Base-by-base conservation (phyloP, 2,329 filamentous ascomycete genomes). In the Orbilia ellipsospora region DNA sequence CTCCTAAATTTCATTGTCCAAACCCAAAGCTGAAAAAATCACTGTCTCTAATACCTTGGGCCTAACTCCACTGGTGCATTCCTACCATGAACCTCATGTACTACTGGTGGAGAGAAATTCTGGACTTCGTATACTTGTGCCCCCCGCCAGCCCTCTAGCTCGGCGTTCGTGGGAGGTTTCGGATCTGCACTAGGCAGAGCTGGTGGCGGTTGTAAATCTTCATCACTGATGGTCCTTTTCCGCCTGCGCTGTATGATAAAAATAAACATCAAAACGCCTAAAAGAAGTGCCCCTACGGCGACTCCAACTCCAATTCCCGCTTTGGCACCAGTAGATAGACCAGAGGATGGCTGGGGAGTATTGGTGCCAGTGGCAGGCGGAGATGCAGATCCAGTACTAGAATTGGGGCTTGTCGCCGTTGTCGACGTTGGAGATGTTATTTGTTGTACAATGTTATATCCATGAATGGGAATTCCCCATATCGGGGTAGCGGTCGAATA, bases 311-410 rank as follows among this genome's bases (percentile, higher is more conserved):
- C 50, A 23, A 52, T 52, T 52, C 50, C 50, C 4, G 50, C 50
- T 12, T 52, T 52, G 26, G 50, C 50, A 8, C 50, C 50, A 52
- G 50, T 23, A 13, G 50, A 52, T 4, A 52, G 50, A 23, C 50
- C 50, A 18, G 16, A 20, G 12, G 50, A 52, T 8, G 50, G 50
- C 18, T 52, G n/a, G 15, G 50, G 16, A 23, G 16, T 52, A 52
- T 52, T n/a, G 7, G 50, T 52, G 20, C 4, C 50, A 20, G 50
- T 52, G 20, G 44, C 50, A 1, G 50, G 50, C 12, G 20, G 16
- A 16, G 50, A 13, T 52, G 10, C 16, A 23, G 16, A 20, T 2
- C n/a, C 20, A 23, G 16, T 7, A 7, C 15, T 16, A 23, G 16
- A 5, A 23, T 4, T 13, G 26, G 16, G 1, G 16, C 8, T 48